Evolutionary conservation across 2,329 filamentous ascomycete species (phyloP), one percentile per base, ranked within the genome.

Genomic region (Madurella mycetomatis): DNA sequence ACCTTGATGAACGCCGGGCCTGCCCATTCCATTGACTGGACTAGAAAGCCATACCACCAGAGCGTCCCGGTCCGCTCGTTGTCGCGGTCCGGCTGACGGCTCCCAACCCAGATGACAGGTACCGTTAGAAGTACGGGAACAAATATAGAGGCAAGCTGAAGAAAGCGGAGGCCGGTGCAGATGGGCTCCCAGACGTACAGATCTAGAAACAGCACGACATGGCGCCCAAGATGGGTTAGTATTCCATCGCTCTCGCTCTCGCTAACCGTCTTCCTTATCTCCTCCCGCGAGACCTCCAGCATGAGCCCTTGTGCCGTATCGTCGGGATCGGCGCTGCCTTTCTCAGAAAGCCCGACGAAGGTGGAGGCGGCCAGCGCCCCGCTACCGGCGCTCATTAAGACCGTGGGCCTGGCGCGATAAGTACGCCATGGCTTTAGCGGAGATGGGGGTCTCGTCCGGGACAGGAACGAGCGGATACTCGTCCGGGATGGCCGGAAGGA

Each of bases 1-100:
- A 90, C 88, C 81, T 99, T 99, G 74, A 99, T 99, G 67, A 99
- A 99, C 0, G 94, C 91, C 43, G 94, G 92, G 0, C 94, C 94
- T 16, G 92, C 90, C 67, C 85, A 80, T 72, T 99, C 92, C 94
- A 99, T 97, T 30, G 87, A 81, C 54, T 78, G 81, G 9, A 97
- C 91, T 40, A 99, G 72, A 65, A 96, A 94, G 3, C 77, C 77
- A 73, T 96, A 99, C 94, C 94, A 99, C 90, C 89, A 96, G 2
- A 97, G 66, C 0, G 92, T 92, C 0, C 94, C 92, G 5, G 75
- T 79, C 58, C 90, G 80, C 73, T 96, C 90, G 60, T 89, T 83
- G 62, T 90, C 86, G 54, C 79, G 81, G 34, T 84, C 75, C 2
- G 79, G 73, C 47, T 83, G 75, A 44, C 86, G 77, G 34, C 69